Evolutionary conservation across 306 rosid species (phyloP), one percentile per base, ranked within the genome.

Genomic region (Dalbergia oliveri): DNA sequence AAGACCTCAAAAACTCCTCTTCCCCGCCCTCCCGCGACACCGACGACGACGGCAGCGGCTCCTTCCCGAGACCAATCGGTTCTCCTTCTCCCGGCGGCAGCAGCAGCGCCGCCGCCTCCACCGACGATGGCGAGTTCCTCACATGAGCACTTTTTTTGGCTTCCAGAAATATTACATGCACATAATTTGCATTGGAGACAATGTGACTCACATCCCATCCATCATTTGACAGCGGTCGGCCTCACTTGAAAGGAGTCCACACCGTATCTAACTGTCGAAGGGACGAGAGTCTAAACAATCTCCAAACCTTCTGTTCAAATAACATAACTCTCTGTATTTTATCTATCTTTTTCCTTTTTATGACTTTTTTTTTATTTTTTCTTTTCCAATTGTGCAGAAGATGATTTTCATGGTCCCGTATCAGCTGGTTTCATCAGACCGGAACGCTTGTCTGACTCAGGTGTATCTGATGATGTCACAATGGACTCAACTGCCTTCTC

Each of bases 401-500:
- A 86, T 19, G 88, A 89, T 65, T 95, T 95, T 59, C 87, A 73
- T 53, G 98, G 99, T 13, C 99, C 98, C 10, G 97, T 95, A 10
- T 90, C 97, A 1, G 76, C 97, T 5, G 78, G 83, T 81, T 95
- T 95, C 86, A 95, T 95, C 66, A 84, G 93, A 78, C 93, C 96
- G 1, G 92, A 87, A 35, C 88, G 85, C 45, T 75, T 95, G 45
- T 90, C 91, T 3, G 96, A 90, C 76, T 90, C 93, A 1, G 92
- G 86, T 51, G 93, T 84, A 23, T 93, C 97, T 0, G 93, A 89
- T 59, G 98, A 94, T 33, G 87, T 90, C 67, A 95, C 99, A 2
- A 87, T 95, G 98, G 99, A 95, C 68, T 90, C 97, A 3, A 95
- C 94, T 0, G 91, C 93, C 5, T 95, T 95, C 87, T 95, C 99